These are phyloP conservation scores for Bacterosira constricta DNA, from an alignment of 108 stramenopile species.

Conservation along the genomic window DNA sequence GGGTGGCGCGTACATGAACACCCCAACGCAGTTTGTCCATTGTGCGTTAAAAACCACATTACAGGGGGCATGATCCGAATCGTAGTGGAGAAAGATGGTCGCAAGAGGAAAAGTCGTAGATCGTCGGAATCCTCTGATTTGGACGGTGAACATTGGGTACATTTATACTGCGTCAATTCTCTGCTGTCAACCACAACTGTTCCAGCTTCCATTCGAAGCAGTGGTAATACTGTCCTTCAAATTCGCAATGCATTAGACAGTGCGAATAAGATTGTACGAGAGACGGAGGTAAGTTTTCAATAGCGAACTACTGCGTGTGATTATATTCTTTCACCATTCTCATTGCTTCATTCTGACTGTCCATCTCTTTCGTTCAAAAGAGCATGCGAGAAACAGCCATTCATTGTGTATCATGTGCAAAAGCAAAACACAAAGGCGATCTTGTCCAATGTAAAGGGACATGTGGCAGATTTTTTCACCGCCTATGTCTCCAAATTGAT, in stretches of 20 bases:
- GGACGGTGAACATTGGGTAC: constrained; percentile 34
- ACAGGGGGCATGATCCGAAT: constrained; percentile 39
- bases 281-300: constrained; percentile 3
- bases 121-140: background rate
- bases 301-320: background rate
- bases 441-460: constrained; percentile 22
- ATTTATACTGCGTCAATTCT: constrained; percentile 33
- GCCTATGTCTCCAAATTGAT: constrained; percentile 39
- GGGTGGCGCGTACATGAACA: constrained; percentile 30
- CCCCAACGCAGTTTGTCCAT: constrained; percentile 23
- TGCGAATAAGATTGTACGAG: background rate
- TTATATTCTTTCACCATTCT: background rate
- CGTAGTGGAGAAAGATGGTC: background rate
- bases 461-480: constrained; percentile 42
- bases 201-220: constrained; percentile 3
- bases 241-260: background rate
- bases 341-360: background rate
- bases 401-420: constrained; percentile 11
- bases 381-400: constrained; percentile 6
- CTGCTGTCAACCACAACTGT: constrained; percentile 1
- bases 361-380: background rate
- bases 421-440: constrained; percentile 4
- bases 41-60: constrained; percentile 22
- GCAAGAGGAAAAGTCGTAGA: constrained; percentile 7
- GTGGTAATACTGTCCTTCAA: background rate